Evolutionary conservation across 2,329 filamentous ascomycete genomes (phyloP).

Genomic region (Chrysoporthe austroafricana): DNA sequence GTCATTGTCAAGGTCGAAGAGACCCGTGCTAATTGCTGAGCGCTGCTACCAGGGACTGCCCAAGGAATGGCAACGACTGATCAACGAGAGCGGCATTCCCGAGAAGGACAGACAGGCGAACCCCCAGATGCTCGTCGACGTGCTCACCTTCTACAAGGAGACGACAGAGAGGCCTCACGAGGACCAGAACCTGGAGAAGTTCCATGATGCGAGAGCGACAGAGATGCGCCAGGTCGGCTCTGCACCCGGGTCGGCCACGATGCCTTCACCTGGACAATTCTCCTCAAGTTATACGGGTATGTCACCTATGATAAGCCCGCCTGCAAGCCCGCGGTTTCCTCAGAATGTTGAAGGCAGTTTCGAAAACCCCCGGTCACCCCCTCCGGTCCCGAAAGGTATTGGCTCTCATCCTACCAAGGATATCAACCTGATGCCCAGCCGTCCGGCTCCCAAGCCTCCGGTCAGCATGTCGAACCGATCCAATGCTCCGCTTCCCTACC

Average conservation of each 20-base stretch:
- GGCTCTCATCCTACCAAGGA: slow-evolving; percentile 55
- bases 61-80: slow-evolving; percentile 95
- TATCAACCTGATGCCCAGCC: slow-evolving; percentile 72
- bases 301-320: slow-evolving; percentile 73
- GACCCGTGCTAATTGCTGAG: slow-evolving; percentile 29
- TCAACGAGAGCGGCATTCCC: slow-evolving; percentile 94
- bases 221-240: slow-evolving; percentile 52
- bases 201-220: slow-evolving; percentile 77
- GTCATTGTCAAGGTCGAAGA: slow-evolving; percentile 23
- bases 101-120: slow-evolving; percentile 96
- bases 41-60: slow-evolving; percentile 72
- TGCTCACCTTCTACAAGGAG: slow-evolving; percentile 96
- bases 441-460: slow-evolving; percentile 88
- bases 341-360: slow-evolving; percentile 89
- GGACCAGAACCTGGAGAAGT: slow-evolving; percentile 93
- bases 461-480: slow-evolving; percentile 61
- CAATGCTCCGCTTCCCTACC: slow-evolving; percentile 57
- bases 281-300: slow-evolving; percentile 60
- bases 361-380: slow-evolving; percentile 92
- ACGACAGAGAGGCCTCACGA: slow-evolving; percentile 80
- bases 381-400: slow-evolving; percentile 75
- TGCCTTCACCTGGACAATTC: slow-evolving; percentile 56
- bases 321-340: slow-evolving; percentile 84
- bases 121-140: slow-evolving; percentile 92
- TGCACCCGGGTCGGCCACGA: slow-evolving; percentile 48